phyloP scores from a whole-genome alignment of 2,329 filamentous ascomycete species.

The Fonsecaea erecta region DNA sequence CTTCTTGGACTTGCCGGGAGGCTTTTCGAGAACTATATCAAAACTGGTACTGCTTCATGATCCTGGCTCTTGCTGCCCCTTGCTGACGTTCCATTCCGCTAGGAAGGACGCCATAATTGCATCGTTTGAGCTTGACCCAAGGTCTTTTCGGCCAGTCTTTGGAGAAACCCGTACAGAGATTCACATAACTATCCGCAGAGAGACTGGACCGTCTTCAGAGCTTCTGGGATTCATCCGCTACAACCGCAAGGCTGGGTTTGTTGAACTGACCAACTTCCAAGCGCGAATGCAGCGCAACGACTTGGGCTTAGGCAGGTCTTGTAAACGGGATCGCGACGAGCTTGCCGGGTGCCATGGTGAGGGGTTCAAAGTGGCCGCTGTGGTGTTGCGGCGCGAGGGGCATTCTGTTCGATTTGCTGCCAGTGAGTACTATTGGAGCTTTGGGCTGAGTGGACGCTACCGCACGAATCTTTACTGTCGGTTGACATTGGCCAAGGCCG shows the following conservation, averaged over 20 bases:
- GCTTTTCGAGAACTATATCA: constrained; percentile 33
- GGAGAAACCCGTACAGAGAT: constrained; percentile 17
- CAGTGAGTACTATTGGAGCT: constrained; percentile 35
- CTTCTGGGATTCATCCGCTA: constrained; percentile 38
- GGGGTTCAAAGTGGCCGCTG: constrained; percentile 40
- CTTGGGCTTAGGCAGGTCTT: constrained; percentile 16
- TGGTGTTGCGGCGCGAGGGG: constrained; percentile 37
- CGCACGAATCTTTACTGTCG: constrained; percentile 13
- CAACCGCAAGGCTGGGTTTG: constrained; percentile 23
- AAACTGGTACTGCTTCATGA: constrained; percentile 26
- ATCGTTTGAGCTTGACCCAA: constrained; percentile 20
- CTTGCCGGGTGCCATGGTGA: constrained; percentile 39
- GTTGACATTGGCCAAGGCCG: constrained; percentile 12
- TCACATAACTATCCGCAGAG: constrained; percentile 12
- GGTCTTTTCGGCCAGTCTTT: constrained; percentile 20
- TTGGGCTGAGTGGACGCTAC: constrained; percentile 26
- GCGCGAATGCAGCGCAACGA: constrained; percentile 27
- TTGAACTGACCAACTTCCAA: constrained; percentile 39
- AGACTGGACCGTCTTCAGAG: background rate
- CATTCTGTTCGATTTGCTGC: constrained; percentile 33
- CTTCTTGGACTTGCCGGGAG: constrained; percentile 18
- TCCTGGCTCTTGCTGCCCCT: background rate
- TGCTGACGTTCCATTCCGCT: background rate
- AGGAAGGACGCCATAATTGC: constrained; percentile 30
- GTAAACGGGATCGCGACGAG: constrained; percentile 27